A percentile compares a stretch with the other conserved stretches of the same genome.
phyloP scores from a whole-genome alignment of 805 yeast species.

The Candida orba region DNA sequence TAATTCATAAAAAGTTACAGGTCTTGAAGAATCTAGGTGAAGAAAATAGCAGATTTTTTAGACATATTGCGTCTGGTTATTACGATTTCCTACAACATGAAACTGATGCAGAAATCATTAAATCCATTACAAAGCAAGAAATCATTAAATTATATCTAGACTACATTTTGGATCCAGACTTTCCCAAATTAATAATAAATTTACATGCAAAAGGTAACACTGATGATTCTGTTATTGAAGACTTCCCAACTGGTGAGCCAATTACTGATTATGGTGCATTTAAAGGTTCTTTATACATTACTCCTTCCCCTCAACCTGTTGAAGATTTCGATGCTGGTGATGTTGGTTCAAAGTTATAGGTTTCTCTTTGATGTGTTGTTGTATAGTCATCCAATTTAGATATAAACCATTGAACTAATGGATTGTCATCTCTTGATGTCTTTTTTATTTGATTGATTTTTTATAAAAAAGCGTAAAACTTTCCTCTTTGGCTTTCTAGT shows the following conservation, averaged over 20 bases:
- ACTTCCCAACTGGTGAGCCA: conserved; percentile 42
- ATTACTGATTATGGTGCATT: conserved; percentile 45
- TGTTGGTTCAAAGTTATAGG: conserved; percentile 16
- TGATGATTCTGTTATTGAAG: conserved; percentile 22
- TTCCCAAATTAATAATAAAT: conserved; percentile 49
- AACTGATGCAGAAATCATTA: conserved; percentile 50
- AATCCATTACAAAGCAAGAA: conserved; percentile 47
- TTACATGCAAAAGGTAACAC: conserved; percentile 42
- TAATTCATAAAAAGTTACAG: conserved; percentile 57
- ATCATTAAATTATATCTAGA: conserved; percentile 46
- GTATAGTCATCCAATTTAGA: too few relatives aligned
- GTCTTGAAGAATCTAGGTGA: conserved; percentile 73
- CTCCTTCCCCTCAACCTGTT: conserved; percentile 57
- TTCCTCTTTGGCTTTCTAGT: neutral
- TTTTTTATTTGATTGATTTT: too few relatives aligned
- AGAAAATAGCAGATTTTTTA: conserved; percentile 62
- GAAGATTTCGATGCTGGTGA: conserved; percentile 22
- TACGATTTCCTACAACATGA: conserved; percentile 64
- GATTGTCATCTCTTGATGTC: too few relatives aligned
- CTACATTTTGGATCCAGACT: conserved; percentile 29
- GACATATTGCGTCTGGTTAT: conserved; percentile 63
- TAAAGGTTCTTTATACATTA: conserved; percentile 45
- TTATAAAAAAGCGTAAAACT: neutral
- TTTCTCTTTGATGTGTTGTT: neutral
- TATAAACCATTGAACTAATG: too few relatives aligned